These are phyloP conservation scores for Penicillium hordei DNA, from an alignment of 2,329 filamentous ascomycete genomes.

Conservation along the genomic window DNA sequence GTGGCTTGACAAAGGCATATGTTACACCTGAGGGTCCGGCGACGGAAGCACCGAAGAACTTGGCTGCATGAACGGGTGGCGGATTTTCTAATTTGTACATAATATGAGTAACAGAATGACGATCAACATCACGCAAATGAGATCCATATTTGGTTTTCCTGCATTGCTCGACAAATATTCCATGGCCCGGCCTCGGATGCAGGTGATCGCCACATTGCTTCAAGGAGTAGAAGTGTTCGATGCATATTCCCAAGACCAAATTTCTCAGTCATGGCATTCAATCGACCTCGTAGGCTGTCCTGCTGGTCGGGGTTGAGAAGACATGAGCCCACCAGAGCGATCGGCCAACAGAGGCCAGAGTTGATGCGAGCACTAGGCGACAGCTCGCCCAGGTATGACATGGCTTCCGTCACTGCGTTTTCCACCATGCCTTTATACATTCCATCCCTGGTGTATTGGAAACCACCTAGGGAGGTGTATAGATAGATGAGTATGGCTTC, in stretches of 20 bases:
- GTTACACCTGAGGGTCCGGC: slow-evolving; percentile 62
- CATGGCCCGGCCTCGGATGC: slow-evolving; percentile 42
- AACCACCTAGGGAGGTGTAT: slow-evolving; percentile 30
- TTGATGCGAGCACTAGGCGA: slow-evolving; percentile 32
- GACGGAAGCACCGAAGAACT: slow-evolving; percentile 53
- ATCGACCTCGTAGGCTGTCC: slow-evolving; percentile 31
- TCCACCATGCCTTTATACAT: slow-evolving; percentile 30
- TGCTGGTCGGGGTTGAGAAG: slow-evolving; percentile 23
- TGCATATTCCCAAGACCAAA: slow-evolving; percentile 51
- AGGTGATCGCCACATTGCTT: slow-evolving; percentile 46
- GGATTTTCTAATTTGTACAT: slow-evolving; percentile 14
- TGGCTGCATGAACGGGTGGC: slow-evolving; percentile 24
- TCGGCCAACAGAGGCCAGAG: slow-evolving; percentile 38
- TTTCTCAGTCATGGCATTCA: slow-evolving; percentile 26
- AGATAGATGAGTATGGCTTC: slow-evolving; percentile 49
- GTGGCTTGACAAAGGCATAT: slow-evolving; percentile 89
- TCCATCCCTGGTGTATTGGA: slow-evolving; percentile 25
- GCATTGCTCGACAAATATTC: slow-evolving; percentile 49
- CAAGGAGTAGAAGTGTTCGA: slow-evolving; percentile 44
- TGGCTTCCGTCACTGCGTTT: slow-evolving; percentile 28
- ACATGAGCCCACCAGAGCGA: slow-evolving; percentile 33
- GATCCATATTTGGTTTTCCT: slow-evolving; percentile 50
- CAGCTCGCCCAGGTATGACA: slow-evolving; percentile 27
- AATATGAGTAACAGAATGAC: slow-evolving; percentile 9
- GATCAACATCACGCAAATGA: slow-evolving; percentile 45